phyloP scores from a whole-genome alignment of 2,329 filamentous ascomycete genomes.

The Samsoniella hepiali region DNA sequence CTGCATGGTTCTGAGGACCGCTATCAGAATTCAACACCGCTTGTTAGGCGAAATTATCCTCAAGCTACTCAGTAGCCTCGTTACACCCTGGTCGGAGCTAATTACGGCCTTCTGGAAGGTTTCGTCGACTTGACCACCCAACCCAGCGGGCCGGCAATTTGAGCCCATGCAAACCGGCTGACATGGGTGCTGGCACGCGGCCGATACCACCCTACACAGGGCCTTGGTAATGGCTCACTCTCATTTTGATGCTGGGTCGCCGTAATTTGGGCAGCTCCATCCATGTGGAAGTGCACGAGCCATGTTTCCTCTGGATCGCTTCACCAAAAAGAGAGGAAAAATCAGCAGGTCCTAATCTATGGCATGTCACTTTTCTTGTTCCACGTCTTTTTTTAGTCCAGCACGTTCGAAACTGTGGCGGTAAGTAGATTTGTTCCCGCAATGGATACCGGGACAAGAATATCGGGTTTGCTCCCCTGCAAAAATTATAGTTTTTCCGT shows the following conservation, averaged over 20 bases:
- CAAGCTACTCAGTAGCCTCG: not conserved
- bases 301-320: not conserved
- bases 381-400: not conserved
- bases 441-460: not conserved
- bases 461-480: conserved; percentile 7
- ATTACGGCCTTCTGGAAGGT: conserved; percentile 23
- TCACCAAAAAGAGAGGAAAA: not conserved
- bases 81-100: conserved; percentile 18
- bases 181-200: not conserved
- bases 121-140: conserved; percentile 19
- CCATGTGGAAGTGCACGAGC: conserved; percentile 1
- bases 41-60: conserved; percentile 4
- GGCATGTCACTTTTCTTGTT: not conserved
- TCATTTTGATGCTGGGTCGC: not conserved
- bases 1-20: not conserved
- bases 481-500: not conserved
- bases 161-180: conserved; percentile 10
- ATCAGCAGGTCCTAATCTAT: not conserved
- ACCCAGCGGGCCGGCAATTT: conserved; percentile 19
- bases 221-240: not conserved
- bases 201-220: conserved; percentile 3
- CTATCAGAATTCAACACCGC: not conserved
- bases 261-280: conserved; percentile 11
- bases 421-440: conserved; percentile 13
- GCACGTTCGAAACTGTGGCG: not conserved